phyloP scores from a whole-genome alignment of 2,329 filamentous ascomycete species.

The Clonostachys solani region DNA sequence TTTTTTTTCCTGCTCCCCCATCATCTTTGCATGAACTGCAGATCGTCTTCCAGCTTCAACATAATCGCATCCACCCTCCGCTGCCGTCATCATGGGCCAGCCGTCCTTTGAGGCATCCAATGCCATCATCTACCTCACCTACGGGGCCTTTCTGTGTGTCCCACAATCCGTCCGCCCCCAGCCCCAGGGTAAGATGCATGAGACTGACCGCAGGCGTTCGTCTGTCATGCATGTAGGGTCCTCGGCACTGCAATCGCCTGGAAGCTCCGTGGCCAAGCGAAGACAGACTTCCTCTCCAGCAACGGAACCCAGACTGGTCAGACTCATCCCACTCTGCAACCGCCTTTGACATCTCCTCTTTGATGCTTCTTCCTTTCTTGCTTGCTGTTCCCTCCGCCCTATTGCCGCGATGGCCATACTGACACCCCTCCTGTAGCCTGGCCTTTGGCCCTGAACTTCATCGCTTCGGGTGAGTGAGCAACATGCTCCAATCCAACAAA shows the following conservation, averaged over 20 bases:
- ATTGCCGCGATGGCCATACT: neutral
- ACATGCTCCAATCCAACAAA: slow-evolving; percentile 9
- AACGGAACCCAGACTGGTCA: slow-evolving; percentile 84
- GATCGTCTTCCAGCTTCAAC: too few species aligned
- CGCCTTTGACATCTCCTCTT: neutral
- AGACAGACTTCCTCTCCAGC: slow-evolving; percentile 67
- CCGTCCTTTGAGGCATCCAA: slow-evolving; percentile 75
- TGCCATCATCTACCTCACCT: slow-evolving; percentile 78
- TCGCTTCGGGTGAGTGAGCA: slow-evolving; percentile 81
- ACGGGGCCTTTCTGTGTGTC: slow-evolving; percentile 70
- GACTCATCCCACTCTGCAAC: slow-evolving; percentile 12
- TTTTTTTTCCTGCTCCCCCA: too few species aligned
- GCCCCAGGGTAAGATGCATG: too few species aligned
- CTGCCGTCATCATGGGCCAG: slow-evolving; percentile 56
- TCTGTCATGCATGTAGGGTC: slow-evolving; percentile 16
- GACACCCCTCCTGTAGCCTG: slow-evolving; percentile 47
- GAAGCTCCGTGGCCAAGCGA: slow-evolving; percentile 58
- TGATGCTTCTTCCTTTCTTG: too few species aligned
- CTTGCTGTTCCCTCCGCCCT: too few species aligned
- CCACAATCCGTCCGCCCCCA: neutral
- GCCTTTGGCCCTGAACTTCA: slow-evolving; percentile 82
- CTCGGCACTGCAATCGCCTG: slow-evolving; percentile 58
- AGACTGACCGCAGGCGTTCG: too few species aligned
- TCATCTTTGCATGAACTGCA: too few species aligned
- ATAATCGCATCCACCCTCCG: too few species aligned